These are phyloP conservation scores for Toxicodendron radicans DNA, from an alignment of 345 rosid genomes.

Conservation along the genomic window DNA sequence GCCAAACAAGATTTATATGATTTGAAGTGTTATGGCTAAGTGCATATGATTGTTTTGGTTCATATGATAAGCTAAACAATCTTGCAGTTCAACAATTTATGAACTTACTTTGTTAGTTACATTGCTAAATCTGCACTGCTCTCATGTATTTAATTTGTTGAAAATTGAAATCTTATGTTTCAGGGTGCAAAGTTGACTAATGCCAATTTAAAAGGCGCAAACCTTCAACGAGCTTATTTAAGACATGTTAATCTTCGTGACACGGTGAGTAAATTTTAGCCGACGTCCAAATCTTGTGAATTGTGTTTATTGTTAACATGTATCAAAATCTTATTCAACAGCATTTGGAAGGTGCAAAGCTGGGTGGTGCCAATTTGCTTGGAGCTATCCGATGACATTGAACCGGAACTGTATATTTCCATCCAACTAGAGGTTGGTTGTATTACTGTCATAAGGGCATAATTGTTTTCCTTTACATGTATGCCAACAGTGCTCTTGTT, in stretches of 20 bases:
- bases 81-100: neutral
- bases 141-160: neutral
- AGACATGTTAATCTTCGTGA: slow-evolving; percentile 84
- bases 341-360: slow-evolving; percentile 85
- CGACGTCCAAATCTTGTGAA: neutral
- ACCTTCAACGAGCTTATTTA: slow-evolving; percentile 89
- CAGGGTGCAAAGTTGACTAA: slow-evolving; percentile 89
- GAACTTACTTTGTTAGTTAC: neutral
- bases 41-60: neutral
- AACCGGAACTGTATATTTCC: slow-evolving; percentile 6
- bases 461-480: neutral
- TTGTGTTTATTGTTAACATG: neutral
- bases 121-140: neutral
- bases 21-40: neutral
- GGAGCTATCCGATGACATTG: slow-evolving; percentile 64
- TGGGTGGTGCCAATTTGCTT: slow-evolving; percentile 83
- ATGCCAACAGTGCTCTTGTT: neutral
- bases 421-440: neutral
- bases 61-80: neutral
- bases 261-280: slow-evolving; percentile 51
- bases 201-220: slow-evolving; percentile 88
- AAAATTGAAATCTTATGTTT: slow-evolving; percentile 12
- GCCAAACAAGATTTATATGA: neutral
- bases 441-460: neutral
- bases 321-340: slow-evolving; percentile 26